Conservation (phyloP, 139 green algal species). For the Haematococcus lacustris region DNA sequence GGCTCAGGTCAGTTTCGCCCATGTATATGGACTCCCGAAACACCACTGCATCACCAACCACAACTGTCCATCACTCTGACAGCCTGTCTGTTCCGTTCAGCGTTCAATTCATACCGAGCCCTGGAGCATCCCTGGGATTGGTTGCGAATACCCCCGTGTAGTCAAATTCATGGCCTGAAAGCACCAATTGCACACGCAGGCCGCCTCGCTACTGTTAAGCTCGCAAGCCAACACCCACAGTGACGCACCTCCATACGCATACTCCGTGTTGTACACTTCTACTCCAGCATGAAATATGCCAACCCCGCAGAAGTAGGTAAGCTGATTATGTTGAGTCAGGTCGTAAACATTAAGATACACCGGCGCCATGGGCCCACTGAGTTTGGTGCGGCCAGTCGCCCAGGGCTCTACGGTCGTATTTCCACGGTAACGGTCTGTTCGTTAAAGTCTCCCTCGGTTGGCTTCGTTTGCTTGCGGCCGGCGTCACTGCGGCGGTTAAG, state of each 20-base stretch:
- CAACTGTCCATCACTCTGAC: no score
- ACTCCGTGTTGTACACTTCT: conserved; percentile 81
- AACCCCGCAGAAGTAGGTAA: conserved; percentile 62
- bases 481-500: no score
- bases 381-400: no score
- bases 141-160: conserved; percentile 84
- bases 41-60: conserved; percentile 32
- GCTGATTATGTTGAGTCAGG: conserved; percentile 68
- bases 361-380: no score
- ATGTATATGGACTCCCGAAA: conserved; percentile 62
- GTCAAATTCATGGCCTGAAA: conserved; percentile 80
- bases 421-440: no score
- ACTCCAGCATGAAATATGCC: conserved; percentile 78
- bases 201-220: no score
- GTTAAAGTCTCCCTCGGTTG: no score
- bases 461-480: no score
- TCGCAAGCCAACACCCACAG: no score
- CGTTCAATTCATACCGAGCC: conserved; percentile 55
- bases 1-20: conserved; percentile 55
- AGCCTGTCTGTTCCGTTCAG: no score
- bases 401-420: no score
- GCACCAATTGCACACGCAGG: no score
- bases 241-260: conserved; percentile 72
- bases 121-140: conserved; percentile 66
- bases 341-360: conserved; percentile 82